Base-by-base conservation (phyloP, 192 early-diverging fungal genomes). In the Cladochytrium replicatum region DNA sequence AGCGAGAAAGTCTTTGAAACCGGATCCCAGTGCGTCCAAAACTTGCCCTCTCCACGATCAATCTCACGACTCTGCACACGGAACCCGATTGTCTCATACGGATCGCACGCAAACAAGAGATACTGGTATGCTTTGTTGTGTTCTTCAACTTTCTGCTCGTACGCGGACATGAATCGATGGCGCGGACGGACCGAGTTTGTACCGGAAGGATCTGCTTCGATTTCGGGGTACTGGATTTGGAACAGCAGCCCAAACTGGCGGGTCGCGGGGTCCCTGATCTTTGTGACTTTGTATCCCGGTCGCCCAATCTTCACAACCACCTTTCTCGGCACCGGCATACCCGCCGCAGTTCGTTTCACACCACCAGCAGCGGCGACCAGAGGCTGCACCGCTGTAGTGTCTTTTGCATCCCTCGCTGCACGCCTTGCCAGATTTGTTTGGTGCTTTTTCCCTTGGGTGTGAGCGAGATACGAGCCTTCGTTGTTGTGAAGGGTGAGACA, bases 381-480 rank as follows among this genome's bases (percentile, higher is more conserved):
- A n/a, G 28, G 53, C 46, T 32, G 45, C 4, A 52, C 52, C 31
- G 43, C 41, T 13, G 17, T 30, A 9, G 37, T 34, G 32, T 77
- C 71, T 31, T 60, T 49, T 1, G 87, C 87, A 32, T 97, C 94
- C 32, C 80, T 78, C 9, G 91, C 89, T 0, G 86, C 89, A 7
- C 94, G 70, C 17, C 92, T 75, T 8, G 85, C 88, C 45, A 97
- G 55, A 42, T 97, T 97, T 11, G 88, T 85, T 50, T 91, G 89
- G 73, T 97, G 94, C 71, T 96, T 97, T 54, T 97, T 97, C 47
- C 92, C 94, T 67, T 96, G 94, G 5, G 94, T 96, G 52, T 97
- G 94, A 1, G 92, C 89, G 15, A 97, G 69, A 61, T 97, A 97
- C 0, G 84, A 86, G 1, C 92, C 94, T 55, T 97, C 94, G 59